Evolutionary conservation across 352 stramenopile genomes (phyloP).

Genomic region (Globisporangium rhizosaccharum): DNA sequence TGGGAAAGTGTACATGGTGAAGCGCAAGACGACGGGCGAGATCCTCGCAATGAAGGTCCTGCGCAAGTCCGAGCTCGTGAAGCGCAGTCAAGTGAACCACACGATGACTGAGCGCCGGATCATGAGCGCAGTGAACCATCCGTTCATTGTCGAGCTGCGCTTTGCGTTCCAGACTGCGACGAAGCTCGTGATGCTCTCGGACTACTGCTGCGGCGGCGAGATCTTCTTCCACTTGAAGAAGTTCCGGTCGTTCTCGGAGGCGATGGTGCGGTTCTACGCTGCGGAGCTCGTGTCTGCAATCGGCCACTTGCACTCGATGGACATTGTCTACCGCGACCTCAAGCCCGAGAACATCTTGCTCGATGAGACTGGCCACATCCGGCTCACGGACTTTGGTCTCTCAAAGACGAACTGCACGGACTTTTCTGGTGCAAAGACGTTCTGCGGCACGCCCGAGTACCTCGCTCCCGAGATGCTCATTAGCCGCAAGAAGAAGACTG

Average conservation of each 20-base stretch:
- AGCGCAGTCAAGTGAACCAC: constrained; percentile 83
- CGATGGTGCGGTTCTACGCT: constrained; percentile 90
- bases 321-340: constrained; percentile 92
- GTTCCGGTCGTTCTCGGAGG: constrained; percentile 86
- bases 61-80: constrained; percentile 83
- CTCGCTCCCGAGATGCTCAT: constrained; percentile 88
- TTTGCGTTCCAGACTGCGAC: constrained; percentile 89
- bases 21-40: constrained; percentile 66
- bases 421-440: constrained; percentile 79
- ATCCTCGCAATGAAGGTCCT: constrained; percentile 89
- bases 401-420: constrained; percentile 86
- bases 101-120: constrained; percentile 87
- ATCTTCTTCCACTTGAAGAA: constrained; percentile 92
- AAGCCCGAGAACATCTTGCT: constrained; percentile 94
- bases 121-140: constrained; percentile 91
- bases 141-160: constrained; percentile 95
- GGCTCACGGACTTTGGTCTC: constrained; percentile 92
- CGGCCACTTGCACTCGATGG: constrained; percentile 85
- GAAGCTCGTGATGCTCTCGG: constrained; percentile 90
- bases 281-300: constrained; percentile 90
- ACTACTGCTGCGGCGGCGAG: constrained; percentile 88
- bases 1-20: constrained; percentile 97
- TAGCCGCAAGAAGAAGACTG: constrained; percentile 82
- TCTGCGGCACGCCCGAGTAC: constrained; percentile 87
- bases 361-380: constrained; percentile 88